Base-by-base conservation (phyloP, 2,329 filamentous ascomycete species). In the Colletotrichum sp. region DNA sequence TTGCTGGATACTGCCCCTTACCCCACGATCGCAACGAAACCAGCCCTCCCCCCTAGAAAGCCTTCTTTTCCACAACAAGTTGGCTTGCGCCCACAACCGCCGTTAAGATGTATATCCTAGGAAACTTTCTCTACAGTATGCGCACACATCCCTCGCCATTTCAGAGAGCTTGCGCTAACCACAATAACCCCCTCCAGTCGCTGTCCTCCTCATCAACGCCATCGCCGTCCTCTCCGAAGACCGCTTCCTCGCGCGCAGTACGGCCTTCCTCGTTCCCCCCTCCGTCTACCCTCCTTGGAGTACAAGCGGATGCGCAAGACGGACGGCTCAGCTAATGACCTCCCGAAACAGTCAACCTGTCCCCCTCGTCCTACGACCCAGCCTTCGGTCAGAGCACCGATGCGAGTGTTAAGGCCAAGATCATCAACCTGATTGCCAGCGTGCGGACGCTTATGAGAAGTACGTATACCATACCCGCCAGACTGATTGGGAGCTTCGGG, bases 191-290 rank as follows among this genome's bases (percentile, higher is more conserved):
- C 25, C 25, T 12, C 43, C 16, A 84, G 94, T 96, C 79, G 91
- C 92, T 80, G 89, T 98, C 83, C 95, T 98, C 82, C 91, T 98
- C 83, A 93, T 97, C 86, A 99, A 99, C 86, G 95, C 95, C 79
- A 94, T 98, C 83, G 95, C 96, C 78, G 93, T 98, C 82, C 94
- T 98, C 78, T 98, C 95, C 80, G 96, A 98, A 91, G 96, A 98
- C 87, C 94, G 96, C 77, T 98, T 98, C 85, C 94, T 98, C 79
- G 86, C 94, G 87, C 93, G 84, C 80, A 97, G 85, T 86, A 83
- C 78, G 85, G 76, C 34, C 39, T 30, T 22, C 43, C 64, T 30
- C 58, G 6, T 27, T 30, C 34, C 34, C 61, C n/a, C 61, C 13
- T 43, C n/a, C 22, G 15, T 22, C 13, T 22, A 8, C 8, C n/a